These are phyloP conservation scores for Talaromyces sp. DNA, from an alignment of 2,329 filamentous ascomycete species.

Conservation along the genomic window DNA sequence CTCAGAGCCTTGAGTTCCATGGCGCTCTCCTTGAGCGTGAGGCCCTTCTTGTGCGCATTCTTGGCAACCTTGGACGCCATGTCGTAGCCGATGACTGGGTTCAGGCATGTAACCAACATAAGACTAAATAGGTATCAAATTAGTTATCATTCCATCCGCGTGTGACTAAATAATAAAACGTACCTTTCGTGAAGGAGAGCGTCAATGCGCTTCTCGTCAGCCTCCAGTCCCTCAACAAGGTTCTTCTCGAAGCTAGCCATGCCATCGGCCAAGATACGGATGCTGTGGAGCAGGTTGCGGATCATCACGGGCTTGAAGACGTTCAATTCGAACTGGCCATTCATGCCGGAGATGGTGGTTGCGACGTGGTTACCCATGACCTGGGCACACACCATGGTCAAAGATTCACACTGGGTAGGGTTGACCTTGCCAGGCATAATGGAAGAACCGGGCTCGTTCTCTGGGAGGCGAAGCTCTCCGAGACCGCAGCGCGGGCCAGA, in stretches of 20 bases:
- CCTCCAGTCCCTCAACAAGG: conserved; percentile 78
- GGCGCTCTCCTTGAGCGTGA: conserved; percentile 88
- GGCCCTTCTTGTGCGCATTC: conserved; percentile 97
- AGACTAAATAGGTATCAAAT: conserved; percentile 50
- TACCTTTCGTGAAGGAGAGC: conserved; percentile 92
- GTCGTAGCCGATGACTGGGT: conserved; percentile 95
- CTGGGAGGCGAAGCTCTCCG: conserved; percentile 85
- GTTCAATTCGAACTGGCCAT: conserved; percentile 97
- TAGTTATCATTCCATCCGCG: neutral
- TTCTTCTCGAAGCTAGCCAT: conserved; percentile 96
- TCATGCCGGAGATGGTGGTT: conserved; percentile 89
- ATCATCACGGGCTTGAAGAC: conserved; percentile 98
- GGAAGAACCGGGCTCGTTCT: conserved; percentile 95
- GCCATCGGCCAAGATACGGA: conserved; percentile 78
- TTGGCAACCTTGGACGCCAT: conserved; percentile 97
- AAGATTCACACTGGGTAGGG: conserved; percentile 93
- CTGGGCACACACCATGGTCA: conserved; percentile 97
- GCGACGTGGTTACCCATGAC: conserved; percentile 97
- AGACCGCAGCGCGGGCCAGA: conserved; percentile 93
- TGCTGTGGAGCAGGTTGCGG: conserved; percentile 88
- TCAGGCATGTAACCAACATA: conserved; percentile 97
- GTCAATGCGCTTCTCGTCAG: conserved; percentile 88
- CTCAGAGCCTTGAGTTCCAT: conserved; percentile 88
- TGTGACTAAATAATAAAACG: conserved; percentile 27
- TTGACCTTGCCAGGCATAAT: conserved; percentile 99